Conservation (phyloP, 2,329 filamentous ascomycete species). For the Aspergillus hiratsukae region DNA sequence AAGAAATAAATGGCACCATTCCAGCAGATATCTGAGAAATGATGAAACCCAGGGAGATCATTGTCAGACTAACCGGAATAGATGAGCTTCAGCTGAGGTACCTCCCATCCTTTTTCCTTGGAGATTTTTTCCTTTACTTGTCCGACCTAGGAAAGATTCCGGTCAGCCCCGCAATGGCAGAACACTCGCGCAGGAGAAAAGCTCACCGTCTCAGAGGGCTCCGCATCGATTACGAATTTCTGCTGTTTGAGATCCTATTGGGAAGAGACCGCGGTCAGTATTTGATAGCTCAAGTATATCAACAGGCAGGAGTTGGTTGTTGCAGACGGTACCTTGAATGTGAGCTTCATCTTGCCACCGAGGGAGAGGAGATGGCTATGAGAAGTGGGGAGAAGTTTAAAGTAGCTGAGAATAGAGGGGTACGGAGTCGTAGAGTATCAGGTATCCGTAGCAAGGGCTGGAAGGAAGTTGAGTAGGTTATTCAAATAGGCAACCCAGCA, state of each 20-base stretch:
- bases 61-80: conserved; percentile 71
- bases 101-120: conserved; percentile 90
- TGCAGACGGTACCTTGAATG: conserved; percentile 57
- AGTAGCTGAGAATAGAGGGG: not conserved
- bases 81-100: conserved; percentile 88
- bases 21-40: not conserved
- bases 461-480: conserved; percentile 1
- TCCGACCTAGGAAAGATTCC: conserved; percentile 61
- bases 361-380: conserved; percentile 23
- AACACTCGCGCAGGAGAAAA: conserved; percentile 8
- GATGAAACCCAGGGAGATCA: conserved; percentile 1
- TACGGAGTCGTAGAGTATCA: not conserved
- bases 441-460: conserved; percentile 5
- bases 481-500: not conserved
- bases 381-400: conserved; percentile 10
- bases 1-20: not conserved
- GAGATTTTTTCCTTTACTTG: conserved; percentile 89
- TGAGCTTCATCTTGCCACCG: conserved; percentile 60
- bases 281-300: not conserved
- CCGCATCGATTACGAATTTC: conserved; percentile 94
- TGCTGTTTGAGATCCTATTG: conserved; percentile 92
- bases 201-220: conserved; percentile 84
- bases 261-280: conserved; percentile 18
- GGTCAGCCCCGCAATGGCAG: conserved; percentile 33
- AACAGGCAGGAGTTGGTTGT: conserved; percentile 18